Conservation (phyloP, 176 grass and related monocot species). For the Panicum miliaceum region DNA sequence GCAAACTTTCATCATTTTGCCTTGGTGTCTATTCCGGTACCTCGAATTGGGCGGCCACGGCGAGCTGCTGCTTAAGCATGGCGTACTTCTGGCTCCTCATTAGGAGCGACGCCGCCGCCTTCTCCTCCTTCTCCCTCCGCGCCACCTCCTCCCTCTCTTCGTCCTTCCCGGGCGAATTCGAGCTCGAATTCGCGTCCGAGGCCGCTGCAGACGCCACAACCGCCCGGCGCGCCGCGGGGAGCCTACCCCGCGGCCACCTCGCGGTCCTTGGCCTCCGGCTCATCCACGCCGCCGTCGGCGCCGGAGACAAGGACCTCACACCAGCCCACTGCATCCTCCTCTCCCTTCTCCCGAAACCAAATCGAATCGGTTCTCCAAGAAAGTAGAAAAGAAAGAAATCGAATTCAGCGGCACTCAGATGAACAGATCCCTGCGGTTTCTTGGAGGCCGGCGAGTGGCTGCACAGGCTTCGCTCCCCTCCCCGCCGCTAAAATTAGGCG, state of each 20-base stretch:
- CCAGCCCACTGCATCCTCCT: conserved; percentile 52
- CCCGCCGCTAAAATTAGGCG: conserved; percentile 51
- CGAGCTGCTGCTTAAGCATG: conserved; percentile 83
- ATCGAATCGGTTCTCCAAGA: conserved; percentile 4
- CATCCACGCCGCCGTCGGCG: conserved; percentile 19
- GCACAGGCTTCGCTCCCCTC: conserved; percentile 41
- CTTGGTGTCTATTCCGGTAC: conserved; percentile 1
- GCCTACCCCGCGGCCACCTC: conserved; percentile 38
- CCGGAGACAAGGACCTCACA: conserved; percentile 29
- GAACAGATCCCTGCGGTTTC: conserved; percentile 36
- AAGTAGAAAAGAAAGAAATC: not conserved
- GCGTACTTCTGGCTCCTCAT: conserved; percentile 71
- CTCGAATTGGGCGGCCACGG: conserved; percentile 73
- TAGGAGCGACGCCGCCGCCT: conserved; percentile 55
- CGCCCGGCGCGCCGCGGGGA: conserved; percentile 8
- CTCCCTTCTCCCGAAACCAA: conserved; percentile 9
- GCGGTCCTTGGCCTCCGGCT: conserved; percentile 34
- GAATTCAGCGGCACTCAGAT: not conserved
- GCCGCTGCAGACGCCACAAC: conserved; percentile 42
- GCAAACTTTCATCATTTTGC: not conserved
- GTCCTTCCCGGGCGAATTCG: conserved; percentile 36
- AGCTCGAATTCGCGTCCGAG: conserved; percentile 52
- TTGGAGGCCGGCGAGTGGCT: conserved; percentile 37
- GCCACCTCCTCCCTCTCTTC: conserved; percentile 42
- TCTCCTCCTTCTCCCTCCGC: conserved; percentile 34